Percentiles rank a stretch among this genome's conserved stretches.
These are phyloP conservation scores for Globisporangium rhizosaccharum DNA, from an alignment of 352 stramenopile genomes.

Conservation along the genomic window DNA sequence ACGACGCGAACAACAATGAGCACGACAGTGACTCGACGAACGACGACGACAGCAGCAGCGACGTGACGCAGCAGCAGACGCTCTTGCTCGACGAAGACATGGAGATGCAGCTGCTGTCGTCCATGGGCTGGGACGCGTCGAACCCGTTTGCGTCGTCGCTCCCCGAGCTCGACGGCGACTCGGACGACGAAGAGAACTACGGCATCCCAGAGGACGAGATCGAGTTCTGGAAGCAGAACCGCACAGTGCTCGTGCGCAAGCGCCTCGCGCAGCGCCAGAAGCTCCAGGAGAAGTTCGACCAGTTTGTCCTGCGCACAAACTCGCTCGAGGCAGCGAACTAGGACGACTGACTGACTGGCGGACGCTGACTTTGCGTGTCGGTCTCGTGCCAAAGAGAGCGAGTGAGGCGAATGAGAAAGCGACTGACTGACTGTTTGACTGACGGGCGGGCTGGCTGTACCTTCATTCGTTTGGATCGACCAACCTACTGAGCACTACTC, in stretches of 20 bases:
- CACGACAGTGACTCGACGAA: slow-evolving; percentile 35
- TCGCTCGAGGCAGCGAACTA: slow-evolving; percentile 25
- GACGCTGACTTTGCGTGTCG: not conserved
- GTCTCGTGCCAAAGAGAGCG: not conserved
- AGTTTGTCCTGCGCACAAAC: slow-evolving; percentile 72
- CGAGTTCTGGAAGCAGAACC: slow-evolving; percentile 83
- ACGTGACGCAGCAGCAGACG: slow-evolving; percentile 25
- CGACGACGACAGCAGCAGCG: slow-evolving; percentile 23
- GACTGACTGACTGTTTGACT: no score
- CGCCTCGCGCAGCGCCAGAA: slow-evolving; percentile 77
- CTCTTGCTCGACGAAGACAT: slow-evolving; percentile 59
- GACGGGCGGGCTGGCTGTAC: no score
- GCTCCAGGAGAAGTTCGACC: slow-evolving; percentile 82
- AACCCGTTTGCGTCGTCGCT: slow-evolving; percentile 55
- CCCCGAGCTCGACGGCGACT: slow-evolving; percentile 65
- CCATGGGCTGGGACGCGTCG: slow-evolving; percentile 77
- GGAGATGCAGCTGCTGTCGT: slow-evolving; percentile 76
- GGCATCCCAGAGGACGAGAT: slow-evolving; percentile 84
- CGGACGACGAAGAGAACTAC: slow-evolving; percentile 73
- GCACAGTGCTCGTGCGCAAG: slow-evolving; percentile 62
- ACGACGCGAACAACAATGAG: slow-evolving; percentile 24
- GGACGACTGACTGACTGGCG: no score
- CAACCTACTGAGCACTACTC: no score
- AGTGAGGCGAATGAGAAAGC: no score
- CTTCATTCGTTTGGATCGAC: no score